A percentile compares a stretch with the other conserved stretches of the same genome.
Evolutionary conservation across 352 stramenopile species (phyloP).

Genomic region (Phytophthora hybrid): DNA sequence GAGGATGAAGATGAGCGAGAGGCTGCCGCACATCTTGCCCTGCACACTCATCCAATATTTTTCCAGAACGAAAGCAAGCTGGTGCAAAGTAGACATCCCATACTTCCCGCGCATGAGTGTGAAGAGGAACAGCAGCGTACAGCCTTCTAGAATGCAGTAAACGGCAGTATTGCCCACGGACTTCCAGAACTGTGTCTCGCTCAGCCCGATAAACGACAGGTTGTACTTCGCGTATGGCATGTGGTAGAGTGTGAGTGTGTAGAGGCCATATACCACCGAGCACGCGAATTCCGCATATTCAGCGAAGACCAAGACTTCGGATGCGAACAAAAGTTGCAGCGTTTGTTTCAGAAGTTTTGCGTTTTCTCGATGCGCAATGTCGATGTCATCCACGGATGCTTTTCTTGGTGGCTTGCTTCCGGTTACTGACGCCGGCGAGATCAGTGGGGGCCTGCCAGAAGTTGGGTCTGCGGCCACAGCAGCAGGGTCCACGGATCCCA

Average conservation of each 20-base stretch:
- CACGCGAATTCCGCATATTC: conserved; percentile 47
- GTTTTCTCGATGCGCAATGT: conserved; percentile 27
- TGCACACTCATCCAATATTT: conserved; percentile 42
- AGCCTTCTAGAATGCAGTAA: conserved; percentile 22
- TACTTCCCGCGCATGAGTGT: conserved; percentile 35
- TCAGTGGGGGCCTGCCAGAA: background rate
- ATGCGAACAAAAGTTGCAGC: conserved; percentile 38
- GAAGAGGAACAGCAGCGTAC: conserved; percentile 30
- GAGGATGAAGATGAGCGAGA: conserved; percentile 43
- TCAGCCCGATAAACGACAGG: conserved; percentile 27
- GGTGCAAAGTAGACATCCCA: conserved; percentile 34
- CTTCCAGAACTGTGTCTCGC: background rate
- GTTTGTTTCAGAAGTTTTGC: conserved; percentile 30
- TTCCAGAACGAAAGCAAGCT: conserved; percentile 46
- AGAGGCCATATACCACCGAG: conserved; percentile 35
- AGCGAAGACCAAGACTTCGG: conserved; percentile 37
- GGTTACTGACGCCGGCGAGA: background rate
- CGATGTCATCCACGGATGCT: conserved; percentile 22
- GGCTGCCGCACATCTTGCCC: conserved; percentile 33
- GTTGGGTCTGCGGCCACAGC: background rate
- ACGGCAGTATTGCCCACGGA: conserved; percentile 12
- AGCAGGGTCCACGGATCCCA: background rate
- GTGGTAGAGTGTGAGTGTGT: conserved; percentile 29
- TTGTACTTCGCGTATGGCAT: conserved; percentile 35
- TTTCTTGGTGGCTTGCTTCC: background rate